Conservation (phyloP, 2,329 filamentous ascomycete species). For the Penicillium sp. region DNA sequence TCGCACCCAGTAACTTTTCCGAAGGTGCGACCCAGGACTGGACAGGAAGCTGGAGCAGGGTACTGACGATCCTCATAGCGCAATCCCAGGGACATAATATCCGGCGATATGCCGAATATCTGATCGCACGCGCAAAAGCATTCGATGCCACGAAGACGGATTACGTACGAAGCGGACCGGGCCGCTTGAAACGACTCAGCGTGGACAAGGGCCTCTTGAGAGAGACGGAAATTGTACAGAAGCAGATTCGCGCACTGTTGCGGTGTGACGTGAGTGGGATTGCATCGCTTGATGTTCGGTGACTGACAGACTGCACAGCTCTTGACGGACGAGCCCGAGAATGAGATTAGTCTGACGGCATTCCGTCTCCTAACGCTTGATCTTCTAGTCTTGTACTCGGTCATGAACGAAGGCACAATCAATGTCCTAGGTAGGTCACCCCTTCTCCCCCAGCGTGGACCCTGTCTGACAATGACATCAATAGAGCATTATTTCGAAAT, state of each 20-base stretch:
- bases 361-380: slow-evolving; percentile 89
- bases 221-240: slow-evolving; percentile 86
- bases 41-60: slow-evolving; percentile 3
- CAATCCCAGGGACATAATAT: slow-evolving; percentile 96
- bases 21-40: slow-evolving; percentile 61
- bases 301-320: slow-evolving; percentile 53
- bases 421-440: slow-evolving; percentile 73
- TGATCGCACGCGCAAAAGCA: slow-evolving; percentile 73
- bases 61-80: slow-evolving; percentile 53
- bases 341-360: slow-evolving; percentile 92
- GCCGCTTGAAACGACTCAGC: slow-evolving; percentile 73
- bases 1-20: slow-evolving; percentile 85
- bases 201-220: slow-evolving; percentile 89
- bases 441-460: not conserved
- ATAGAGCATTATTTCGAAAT: slow-evolving; percentile 96
- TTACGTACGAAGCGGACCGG: slow-evolving; percentile 78
- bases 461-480: slow-evolving; percentile 8
- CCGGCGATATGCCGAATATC: slow-evolving; percentile 80
- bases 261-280: slow-evolving; percentile 73
- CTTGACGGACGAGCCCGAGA: slow-evolving; percentile 81
- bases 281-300: not conserved
- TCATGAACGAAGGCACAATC: slow-evolving; percentile 94
- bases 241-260: slow-evolving; percentile 76
- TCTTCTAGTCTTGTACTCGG: slow-evolving; percentile 82
- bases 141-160: slow-evolving; percentile 82